Evolutionary conservation across 2,329 filamentous ascomycete genomes (phyloP).

Genomic region (Colletotrichum higginsianum): DNA sequence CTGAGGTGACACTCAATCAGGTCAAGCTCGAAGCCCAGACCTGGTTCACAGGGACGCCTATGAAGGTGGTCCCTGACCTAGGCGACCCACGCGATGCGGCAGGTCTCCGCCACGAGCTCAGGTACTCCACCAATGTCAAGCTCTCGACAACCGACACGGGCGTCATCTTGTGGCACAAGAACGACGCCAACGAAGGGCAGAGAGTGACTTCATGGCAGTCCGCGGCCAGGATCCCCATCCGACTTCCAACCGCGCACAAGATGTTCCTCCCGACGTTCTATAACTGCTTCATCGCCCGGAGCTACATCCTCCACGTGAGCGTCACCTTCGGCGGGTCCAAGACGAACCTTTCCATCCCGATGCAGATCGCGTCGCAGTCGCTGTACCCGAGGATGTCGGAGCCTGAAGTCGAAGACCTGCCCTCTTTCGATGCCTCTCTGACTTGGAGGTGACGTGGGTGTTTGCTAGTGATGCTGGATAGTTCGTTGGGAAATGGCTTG

Average conservation of each 20-base stretch:
- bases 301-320: slow-evolving; percentile 65
- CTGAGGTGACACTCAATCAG: slow-evolving; percentile 63
- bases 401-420: slow-evolving; percentile 11
- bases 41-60: slow-evolving; percentile 64
- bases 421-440: slow-evolving; percentile 30
- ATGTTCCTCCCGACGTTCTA: slow-evolving; percentile 71
- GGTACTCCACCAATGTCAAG: slow-evolving; percentile 62
- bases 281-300: slow-evolving; percentile 69
- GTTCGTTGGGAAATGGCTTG: too few relatives aligned
- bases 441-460: neutral
- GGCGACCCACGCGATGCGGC: slow-evolving; percentile 59
- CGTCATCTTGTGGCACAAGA: slow-evolving; percentile 58
- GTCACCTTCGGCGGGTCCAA: slow-evolving; percentile 59
- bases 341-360: slow-evolving; percentile 63
- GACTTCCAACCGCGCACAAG: slow-evolving; percentile 62
- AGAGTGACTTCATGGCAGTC: slow-evolving; percentile 34
- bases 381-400: slow-evolving; percentile 45
- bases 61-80: slow-evolving; percentile 65
- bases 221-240: slow-evolving; percentile 61
- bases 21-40: slow-evolving; percentile 67
- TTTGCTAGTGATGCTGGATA: neutral
- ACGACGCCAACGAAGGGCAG: slow-evolving; percentile 49
- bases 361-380: slow-evolving; percentile 65
- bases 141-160: slow-evolving; percentile 56
- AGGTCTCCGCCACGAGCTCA: slow-evolving; percentile 51